Percentiles rank a stretch among this genome's conserved stretches.
Conservation (phyloP, 2,329 filamentous ascomycete species). For the Calonectria pauciramosa region DNA sequence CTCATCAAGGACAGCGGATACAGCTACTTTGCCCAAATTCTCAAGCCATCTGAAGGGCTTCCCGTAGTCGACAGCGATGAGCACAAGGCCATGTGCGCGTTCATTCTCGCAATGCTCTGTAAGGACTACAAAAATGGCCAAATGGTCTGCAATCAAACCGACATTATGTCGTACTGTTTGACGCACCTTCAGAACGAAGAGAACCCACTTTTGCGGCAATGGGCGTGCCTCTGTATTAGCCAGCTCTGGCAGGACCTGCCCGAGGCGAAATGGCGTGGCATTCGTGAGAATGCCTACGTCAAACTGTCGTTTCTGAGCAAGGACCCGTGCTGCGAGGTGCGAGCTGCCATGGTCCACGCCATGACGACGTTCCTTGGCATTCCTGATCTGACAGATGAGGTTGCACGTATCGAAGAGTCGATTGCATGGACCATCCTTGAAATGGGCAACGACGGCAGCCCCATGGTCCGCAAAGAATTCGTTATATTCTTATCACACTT, state of each 20-base stretch:
- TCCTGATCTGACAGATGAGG: slow-evolving; percentile 90
- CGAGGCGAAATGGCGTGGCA: slow-evolving; percentile 97
- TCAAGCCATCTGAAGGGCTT: slow-evolving; percentile 86
- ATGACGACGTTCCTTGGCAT: slow-evolving; percentile 96
- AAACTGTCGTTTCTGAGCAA: slow-evolving; percentile 85
- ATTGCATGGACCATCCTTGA: slow-evolving; percentile 90
- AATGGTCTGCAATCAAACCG: slow-evolving; percentile 89
- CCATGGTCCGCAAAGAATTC: slow-evolving; percentile 93
- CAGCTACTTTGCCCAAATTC: slow-evolving; percentile 94
- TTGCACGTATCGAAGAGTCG: slow-evolving; percentile 90
- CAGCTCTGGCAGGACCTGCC: slow-evolving; percentile 93
- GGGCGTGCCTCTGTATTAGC: slow-evolving; percentile 95
- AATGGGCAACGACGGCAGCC: slow-evolving; percentile 94
- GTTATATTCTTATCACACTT: slow-evolving; percentile 95
- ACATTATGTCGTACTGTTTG: slow-evolving; percentile 91
- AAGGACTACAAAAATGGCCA: slow-evolving; percentile 94
- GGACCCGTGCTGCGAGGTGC: slow-evolving; percentile 91
- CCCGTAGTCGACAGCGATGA: slow-evolving; percentile 91
- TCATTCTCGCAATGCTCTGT: slow-evolving; percentile 97
- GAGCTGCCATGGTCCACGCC: slow-evolving; percentile 92
- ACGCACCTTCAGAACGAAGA: slow-evolving; percentile 86
- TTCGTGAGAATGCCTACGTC: slow-evolving; percentile 85
- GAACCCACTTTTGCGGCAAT: slow-evolving; percentile 91
- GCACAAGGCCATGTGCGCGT: slow-evolving; percentile 98
- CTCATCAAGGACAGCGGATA: slow-evolving; percentile 97